Evolutionary conservation across 306 rosid genomes (phyloP).

Genomic region (Sesbania bispinosa): DNA sequence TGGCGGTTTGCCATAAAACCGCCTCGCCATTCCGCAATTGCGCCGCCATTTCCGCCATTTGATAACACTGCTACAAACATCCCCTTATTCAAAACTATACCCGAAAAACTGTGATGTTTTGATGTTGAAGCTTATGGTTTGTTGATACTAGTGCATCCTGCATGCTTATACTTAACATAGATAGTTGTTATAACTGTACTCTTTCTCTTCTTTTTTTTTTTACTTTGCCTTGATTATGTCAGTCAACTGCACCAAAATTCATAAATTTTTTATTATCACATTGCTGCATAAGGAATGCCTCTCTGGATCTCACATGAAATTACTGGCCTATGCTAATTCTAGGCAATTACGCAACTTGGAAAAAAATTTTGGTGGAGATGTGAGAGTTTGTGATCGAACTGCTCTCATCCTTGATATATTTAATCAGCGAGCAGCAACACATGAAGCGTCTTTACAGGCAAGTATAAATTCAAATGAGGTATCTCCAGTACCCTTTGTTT

Average conservation of each 20-base stretch:
- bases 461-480: slow-evolving; percentile 18
- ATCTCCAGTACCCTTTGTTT: slow-evolving; percentile 22
- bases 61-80: no score
- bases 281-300: slow-evolving; percentile 14
- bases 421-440: slow-evolving; percentile 98
- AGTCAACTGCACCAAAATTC: slow-evolving; percentile 1
- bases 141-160: neutral
- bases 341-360: slow-evolving; percentile 96
- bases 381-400: slow-evolving; percentile 96
- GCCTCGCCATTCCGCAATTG: no score
- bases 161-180: no score
- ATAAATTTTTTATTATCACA: neutral
- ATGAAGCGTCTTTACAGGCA: slow-evolving; percentile 96
- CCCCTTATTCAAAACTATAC: neutral
- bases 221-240: slow-evolving; percentile 12
- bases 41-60: no score
- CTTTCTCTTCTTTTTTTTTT: neutral
- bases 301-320: slow-evolving; percentile 14
- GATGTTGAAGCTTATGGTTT: neutral
- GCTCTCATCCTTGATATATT: slow-evolving; percentile 92
- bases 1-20: no score
- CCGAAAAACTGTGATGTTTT: neutral
- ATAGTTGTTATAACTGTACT: neutral
- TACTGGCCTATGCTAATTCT: slow-evolving; percentile 18
- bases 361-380: slow-evolving; percentile 87